These are phyloP conservation scores for Umbilicus rupestris DNA, from an alignment of 164 flowering plant genomes.

Conservation along the genomic window DNA sequence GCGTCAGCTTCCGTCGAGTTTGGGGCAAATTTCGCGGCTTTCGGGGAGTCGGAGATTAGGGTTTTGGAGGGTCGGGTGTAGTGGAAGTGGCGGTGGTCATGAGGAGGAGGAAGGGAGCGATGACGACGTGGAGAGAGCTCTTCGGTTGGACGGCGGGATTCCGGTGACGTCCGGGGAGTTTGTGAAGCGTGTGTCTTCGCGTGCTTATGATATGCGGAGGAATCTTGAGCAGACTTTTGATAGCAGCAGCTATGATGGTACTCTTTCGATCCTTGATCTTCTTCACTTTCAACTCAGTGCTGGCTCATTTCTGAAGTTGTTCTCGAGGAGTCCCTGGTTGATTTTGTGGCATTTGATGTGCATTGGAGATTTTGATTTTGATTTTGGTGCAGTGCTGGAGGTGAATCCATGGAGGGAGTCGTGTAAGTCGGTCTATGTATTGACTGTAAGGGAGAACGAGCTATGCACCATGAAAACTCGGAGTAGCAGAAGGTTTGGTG, in stretches of 20 bases:
- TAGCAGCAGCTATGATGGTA: constrained; percentile 83
- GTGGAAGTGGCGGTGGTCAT: constrained; percentile 15
- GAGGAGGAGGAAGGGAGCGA: constrained; percentile 16
- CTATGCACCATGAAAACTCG: constrained; percentile 96
- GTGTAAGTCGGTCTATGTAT: constrained; percentile 85
- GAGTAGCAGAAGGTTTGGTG: constrained; percentile 69
- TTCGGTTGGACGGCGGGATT: constrained; percentile 74
- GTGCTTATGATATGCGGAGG: constrained; percentile 88
- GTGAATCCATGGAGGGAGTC: constrained; percentile 89
- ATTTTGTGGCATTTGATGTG: background rate
- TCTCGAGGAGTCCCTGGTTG: background rate
- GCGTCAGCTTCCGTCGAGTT: constrained; percentile 3
- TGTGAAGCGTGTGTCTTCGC: constrained; percentile 84
- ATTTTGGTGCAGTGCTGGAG: constrained; percentile 60
- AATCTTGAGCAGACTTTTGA: constrained; percentile 73
- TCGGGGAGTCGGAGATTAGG: constrained; percentile 13
- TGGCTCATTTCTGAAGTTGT: background rate
- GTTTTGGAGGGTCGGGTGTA: constrained; percentile 14
- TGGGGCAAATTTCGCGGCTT: background rate
- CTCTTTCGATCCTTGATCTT: background rate
- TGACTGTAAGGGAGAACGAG: constrained; percentile 80
- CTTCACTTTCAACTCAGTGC: background rate
- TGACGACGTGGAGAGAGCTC: constrained; percentile 71
- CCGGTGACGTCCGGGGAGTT: constrained; percentile 78
- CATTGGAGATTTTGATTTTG: background rate